A percentile compares a stretch with the other conserved stretches of the same genome.
These are phyloP conservation scores for Zalaria sp. DNA, from an alignment of 2,329 filamentous ascomycete species.

Conservation along the genomic window DNA sequence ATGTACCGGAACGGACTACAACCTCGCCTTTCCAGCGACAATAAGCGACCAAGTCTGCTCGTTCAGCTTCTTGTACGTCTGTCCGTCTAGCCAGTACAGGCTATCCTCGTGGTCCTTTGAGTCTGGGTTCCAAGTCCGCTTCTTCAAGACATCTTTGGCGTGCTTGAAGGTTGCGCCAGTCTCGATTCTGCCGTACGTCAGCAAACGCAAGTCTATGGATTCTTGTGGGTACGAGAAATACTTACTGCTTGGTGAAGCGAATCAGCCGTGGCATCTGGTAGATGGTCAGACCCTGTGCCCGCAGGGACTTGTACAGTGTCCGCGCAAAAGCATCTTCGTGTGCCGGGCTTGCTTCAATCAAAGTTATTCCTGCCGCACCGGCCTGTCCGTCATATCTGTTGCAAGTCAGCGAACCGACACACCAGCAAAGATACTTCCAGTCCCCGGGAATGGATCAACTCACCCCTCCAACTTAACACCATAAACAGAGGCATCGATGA, in stretches of 20 bases:
- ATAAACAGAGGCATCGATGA: conserved; percentile 32
- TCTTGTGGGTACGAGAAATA: background rate
- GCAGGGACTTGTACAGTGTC: background rate
- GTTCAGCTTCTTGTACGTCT: background rate
- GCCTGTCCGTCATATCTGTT: background rate
- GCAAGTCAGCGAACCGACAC: background rate
- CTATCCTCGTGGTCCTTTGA: background rate
- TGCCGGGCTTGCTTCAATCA: background rate
- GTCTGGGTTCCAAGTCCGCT: background rate
- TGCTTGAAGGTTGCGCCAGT: background rate
- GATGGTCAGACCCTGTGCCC: background rate
- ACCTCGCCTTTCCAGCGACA: background rate
- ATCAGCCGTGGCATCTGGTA: background rate
- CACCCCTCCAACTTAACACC: conserved; percentile 18
- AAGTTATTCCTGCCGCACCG: background rate
- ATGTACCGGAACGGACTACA: background rate
- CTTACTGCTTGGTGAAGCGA: background rate
- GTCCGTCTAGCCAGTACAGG: background rate
- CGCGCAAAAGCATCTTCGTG: background rate
- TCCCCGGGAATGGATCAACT: too few relatives aligned
- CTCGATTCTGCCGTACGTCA: background rate
- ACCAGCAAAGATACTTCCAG: too few relatives aligned
- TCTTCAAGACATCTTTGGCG: background rate
- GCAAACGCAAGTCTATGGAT: too few relatives aligned
- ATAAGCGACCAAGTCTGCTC: background rate